phyloP scores from a whole-genome alignment of 164 flowering plant genomes.

The Sedum album region DNA sequence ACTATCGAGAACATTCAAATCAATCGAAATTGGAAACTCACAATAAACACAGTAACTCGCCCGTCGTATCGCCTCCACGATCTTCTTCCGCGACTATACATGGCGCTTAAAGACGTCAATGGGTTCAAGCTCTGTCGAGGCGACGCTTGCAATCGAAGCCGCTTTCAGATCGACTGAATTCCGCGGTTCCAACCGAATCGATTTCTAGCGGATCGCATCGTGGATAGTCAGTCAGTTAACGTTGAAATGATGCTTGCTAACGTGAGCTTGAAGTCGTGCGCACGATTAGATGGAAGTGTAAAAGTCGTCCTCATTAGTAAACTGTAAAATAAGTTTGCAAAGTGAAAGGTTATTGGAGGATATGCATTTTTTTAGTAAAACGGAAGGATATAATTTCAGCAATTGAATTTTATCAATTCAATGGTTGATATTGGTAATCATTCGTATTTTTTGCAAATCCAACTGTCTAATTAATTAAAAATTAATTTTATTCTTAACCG shows the following conservation, averaged over 20 bases:
- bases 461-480: no score
- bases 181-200: background rate
- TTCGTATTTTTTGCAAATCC: no score
- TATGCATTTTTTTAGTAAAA: no score
- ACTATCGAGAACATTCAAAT: background rate
- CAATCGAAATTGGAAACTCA: background rate
- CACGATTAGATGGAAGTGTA: background rate
- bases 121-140: no score
- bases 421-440: no score
- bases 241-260: background rate
- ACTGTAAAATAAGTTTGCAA: no score
- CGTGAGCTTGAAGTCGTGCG: background rate
- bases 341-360: no score
- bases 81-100: background rate
- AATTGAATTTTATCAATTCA: no score
- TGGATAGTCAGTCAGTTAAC: background rate
- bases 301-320: no score
- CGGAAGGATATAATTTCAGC: no score
- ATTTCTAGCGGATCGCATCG: background rate
- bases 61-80: background rate
- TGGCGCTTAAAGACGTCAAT: no score
- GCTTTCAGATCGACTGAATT: background rate
- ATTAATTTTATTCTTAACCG: no score
- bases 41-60: background rate
- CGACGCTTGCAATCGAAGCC: background rate